Evolutionary conservation across 2,329 filamentous ascomycete genomes (phyloP), one percentile per base, ranked within the genome.

Genomic region (Claviceps fusiformis): DNA sequence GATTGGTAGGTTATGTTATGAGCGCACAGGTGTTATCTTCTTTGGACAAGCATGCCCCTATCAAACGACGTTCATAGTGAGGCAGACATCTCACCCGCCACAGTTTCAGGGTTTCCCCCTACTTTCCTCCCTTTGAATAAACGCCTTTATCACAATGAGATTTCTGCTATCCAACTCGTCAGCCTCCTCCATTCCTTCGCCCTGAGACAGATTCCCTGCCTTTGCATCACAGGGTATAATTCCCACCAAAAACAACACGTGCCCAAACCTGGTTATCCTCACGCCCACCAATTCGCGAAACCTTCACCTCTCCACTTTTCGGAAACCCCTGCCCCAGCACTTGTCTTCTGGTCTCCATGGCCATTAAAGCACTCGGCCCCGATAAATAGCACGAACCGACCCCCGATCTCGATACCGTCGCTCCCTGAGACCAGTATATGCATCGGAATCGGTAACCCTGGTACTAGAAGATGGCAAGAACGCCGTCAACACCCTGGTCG

Each of bases 401-500:
- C 13, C 57, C 61, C 13, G 68, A 64, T 35, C 65, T 70, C 2
- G 82, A 82, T 10, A 83, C 82, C 15, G 79, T 85, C 47, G 80
- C 83, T 1, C 24, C 82, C 78, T 9, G 81, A 86, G 62, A 78
- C 72, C 59, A 66, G 71, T 0, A 70, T 82, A 50, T 86, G 83
- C 63, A 83, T 79, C 60, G 67, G 73, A 3, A 76, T 85, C 59
- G 83, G 83, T 7, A 75, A 76, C 3, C 10, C 72, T 83, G 33
- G 24, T 24, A 24, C 62, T 86, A 54, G 70, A 78, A 54, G 63
- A 73, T 47, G 82, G 83, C 15, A 83, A 83, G 15, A 87, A 83
- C 67, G 83, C 83, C 8, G 82, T 81, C 8, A 83, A 87, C 69
- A 80, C 82, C 5, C 68, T 85, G 57, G 79, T 86, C 31, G 81